These are phyloP conservation scores for Rhodotorula mucilaginosa DNA, from an alignment of 1,284 basidiomycete species.

Conservation along the genomic window DNA sequence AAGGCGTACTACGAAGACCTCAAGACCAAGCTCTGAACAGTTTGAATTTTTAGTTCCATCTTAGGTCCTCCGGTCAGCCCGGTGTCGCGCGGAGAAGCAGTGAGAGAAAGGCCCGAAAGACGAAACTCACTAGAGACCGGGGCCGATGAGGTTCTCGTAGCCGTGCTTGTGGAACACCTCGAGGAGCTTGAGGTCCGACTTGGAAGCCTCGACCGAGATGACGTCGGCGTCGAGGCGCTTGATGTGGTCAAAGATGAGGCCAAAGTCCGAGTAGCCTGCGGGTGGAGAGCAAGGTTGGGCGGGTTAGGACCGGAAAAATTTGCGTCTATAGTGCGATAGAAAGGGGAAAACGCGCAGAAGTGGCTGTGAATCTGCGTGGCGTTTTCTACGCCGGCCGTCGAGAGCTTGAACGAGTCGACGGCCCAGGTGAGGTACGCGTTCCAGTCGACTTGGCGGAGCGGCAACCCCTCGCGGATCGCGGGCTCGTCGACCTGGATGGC, in stretches of 20 bases:
- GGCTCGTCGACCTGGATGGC: conserved; percentile 99
- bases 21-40: conserved; percentile 41
- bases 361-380: conserved; percentile 88
- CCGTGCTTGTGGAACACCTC: conserved; percentile 92
- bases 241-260: conserved; percentile 97
- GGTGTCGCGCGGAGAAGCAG: neutral
- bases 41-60: too few relatives aligned
- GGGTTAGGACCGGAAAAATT: conserved; percentile 54
- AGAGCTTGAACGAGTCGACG: conserved; percentile 93
- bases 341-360: conserved; percentile 56
- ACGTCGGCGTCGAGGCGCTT: conserved; percentile 97
- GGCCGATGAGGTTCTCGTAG: conserved; percentile 81
- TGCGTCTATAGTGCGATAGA: neutral
- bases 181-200: conserved; percentile 93
- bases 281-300: conserved; percentile 44
- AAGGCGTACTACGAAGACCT: conserved; percentile 44
- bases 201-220: conserved; percentile 56
- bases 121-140: conserved; percentile 49
- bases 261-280: conserved; percentile 67
- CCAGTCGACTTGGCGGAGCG: conserved; percentile 92
- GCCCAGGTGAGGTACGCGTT: conserved; percentile 93
- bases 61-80: too few relatives aligned
- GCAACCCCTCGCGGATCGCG: conserved; percentile 97
- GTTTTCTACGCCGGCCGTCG: conserved; percentile 89
- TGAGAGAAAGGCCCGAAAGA: too few relatives aligned